phyloP scores from a whole-genome alignment of 495 filamentous ascomycete genomes.

The Hypoxylon intermedium region DNA sequence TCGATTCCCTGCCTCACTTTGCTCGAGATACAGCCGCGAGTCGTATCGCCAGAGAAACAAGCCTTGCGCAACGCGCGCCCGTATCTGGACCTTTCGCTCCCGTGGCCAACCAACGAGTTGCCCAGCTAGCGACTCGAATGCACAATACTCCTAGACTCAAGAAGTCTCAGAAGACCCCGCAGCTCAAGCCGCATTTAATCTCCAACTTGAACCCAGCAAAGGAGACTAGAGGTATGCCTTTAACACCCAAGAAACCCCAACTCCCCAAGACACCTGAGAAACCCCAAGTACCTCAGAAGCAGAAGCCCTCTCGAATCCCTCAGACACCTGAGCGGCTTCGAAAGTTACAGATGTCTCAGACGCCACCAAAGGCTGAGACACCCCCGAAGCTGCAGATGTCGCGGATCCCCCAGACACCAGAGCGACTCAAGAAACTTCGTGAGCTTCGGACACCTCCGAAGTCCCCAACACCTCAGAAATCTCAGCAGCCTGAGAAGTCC shows the following conservation, averaged over 20 bases:
- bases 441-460: neutral
- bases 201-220: conserved; percentile 56
- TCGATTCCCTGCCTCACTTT: conserved; percentile 75
- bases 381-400: conserved; percentile 2
- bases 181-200: conserved; percentile 59
- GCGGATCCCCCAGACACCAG: conserved; percentile 12
- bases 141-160: conserved; percentile 54
- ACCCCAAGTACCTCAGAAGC: neutral
- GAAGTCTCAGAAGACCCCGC: conserved; percentile 63
- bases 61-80: conserved; percentile 66
- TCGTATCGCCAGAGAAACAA: conserved; percentile 87
- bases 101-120: conserved; percentile 78
- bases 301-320: conserved; percentile 10
- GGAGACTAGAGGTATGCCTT: conserved; percentile 55
- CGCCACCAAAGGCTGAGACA: neutral
- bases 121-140: conserved; percentile 68
- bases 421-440: conserved; percentile 10
- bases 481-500: conserved; percentile 7
- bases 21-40: conserved; percentile 92
- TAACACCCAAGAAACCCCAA: conserved; percentile 2
- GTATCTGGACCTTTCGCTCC: conserved; percentile 64
- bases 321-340: neutral
- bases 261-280: neutral
- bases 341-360: neutral
- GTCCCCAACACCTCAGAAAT: conserved; percentile 3